Percentiles rank a stretch among this genome's conserved stretches.
Conservation (phyloP, 345 rosid species). For the Nephelium lappaceum region DNA sequence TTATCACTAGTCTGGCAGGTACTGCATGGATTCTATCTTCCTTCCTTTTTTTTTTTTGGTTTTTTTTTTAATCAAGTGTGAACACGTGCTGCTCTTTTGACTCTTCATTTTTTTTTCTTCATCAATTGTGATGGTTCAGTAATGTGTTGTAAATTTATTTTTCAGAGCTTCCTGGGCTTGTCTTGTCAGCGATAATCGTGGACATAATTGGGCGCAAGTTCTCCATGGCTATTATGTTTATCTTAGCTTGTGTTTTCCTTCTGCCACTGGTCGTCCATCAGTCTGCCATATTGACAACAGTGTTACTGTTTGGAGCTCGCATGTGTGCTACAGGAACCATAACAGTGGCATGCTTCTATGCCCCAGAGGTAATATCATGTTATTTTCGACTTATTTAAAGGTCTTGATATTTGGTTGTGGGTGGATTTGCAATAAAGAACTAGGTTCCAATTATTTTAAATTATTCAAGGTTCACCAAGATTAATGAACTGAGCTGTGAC, state of each 20-base stretch:
- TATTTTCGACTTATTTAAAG: not conserved
- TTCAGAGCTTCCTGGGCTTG: slow-evolving; percentile 62
- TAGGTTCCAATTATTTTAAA: not conserved
- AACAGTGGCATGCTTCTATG: slow-evolving; percentile 47
- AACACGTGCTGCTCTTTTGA: not conserved
- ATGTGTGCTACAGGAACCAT: slow-evolving; percentile 53
- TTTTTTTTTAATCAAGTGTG: too few relatives aligned
- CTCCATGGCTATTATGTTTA: slow-evolving; percentile 50
- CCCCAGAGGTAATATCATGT: slow-evolving; percentile 60
- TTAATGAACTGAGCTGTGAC: not conserved
- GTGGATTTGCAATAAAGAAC: too few relatives aligned
- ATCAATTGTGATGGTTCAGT: not conserved
- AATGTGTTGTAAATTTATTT: not conserved
- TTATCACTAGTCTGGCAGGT: slow-evolving; percentile 43
- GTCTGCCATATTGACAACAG: slow-evolving; percentile 42
- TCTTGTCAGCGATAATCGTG: slow-evolving; percentile 51
- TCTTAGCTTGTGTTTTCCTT: slow-evolving; percentile 43
- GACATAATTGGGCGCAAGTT: slow-evolving; percentile 62
- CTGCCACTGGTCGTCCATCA: slow-evolving; percentile 53
- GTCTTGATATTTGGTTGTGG: not conserved
- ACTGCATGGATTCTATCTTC: not conserved
- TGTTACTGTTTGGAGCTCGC: slow-evolving; percentile 58
- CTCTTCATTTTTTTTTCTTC: not conserved
- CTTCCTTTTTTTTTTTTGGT: not conserved
- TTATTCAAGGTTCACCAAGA: not conserved